Conservation (phyloP, 352 stramenopile genomes). For the Pythium insidiosum region DNA sequence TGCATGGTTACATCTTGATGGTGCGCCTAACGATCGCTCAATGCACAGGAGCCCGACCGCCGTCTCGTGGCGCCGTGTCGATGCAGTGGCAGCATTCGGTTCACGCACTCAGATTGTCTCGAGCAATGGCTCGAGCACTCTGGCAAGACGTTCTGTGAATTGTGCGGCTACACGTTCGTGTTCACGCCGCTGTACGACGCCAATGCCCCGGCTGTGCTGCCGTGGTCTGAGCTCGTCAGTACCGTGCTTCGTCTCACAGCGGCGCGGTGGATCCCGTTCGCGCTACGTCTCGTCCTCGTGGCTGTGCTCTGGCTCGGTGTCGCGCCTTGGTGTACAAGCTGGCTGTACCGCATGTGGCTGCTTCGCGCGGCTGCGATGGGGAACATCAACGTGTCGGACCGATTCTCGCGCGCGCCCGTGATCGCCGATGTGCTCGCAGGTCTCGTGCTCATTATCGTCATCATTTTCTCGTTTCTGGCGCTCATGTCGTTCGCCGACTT, state of each 20-base stretch:
- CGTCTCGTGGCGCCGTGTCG: conserved; percentile 87
- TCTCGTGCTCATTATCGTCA: conserved; percentile 84
- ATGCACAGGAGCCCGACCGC: conserved; percentile 42
- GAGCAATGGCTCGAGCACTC: conserved; percentile 92
- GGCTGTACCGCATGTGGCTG: conserved; percentile 93
- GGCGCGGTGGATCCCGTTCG: conserved; percentile 87
- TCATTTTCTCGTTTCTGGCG: conserved; percentile 92
- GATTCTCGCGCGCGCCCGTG: conserved; percentile 61
- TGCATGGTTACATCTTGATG: neutral
- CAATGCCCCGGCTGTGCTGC: conserved; percentile 77
- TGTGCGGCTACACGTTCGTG: conserved; percentile 89
- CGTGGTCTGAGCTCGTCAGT: conserved; percentile 79
- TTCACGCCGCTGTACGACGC: conserved; percentile 91
- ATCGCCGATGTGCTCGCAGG: conserved; percentile 86
- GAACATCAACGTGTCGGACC: conserved; percentile 77
- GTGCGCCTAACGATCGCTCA: neutral
- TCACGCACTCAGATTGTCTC: conserved; percentile 92
- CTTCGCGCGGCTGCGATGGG: conserved; percentile 79
- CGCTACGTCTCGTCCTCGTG: conserved; percentile 65
- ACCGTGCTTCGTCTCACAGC: conserved; percentile 74
- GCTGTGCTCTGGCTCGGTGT: conserved; percentile 83
- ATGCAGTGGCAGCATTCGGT: conserved; percentile 92
- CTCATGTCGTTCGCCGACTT: conserved; percentile 94
- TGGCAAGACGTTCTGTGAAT: conserved; percentile 88
- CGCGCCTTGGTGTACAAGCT: conserved; percentile 87